A percentile compares a stretch with the other conserved stretches of the same genome.
phyloP scores from a whole-genome alignment of 164 flowering plant species.

The Annona squamosa region DNA sequence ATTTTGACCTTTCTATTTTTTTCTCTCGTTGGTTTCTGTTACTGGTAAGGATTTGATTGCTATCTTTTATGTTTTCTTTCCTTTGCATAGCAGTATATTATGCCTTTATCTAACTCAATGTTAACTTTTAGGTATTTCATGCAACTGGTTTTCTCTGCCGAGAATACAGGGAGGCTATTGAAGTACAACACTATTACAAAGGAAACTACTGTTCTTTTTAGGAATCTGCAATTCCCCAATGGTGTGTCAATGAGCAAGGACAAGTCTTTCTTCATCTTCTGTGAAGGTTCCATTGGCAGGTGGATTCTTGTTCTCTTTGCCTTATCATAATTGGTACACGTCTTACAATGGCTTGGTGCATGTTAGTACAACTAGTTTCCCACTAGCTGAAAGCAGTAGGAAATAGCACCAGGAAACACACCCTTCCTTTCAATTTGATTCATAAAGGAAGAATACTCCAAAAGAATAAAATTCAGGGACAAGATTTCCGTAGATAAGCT shows the following conservation, averaged over 20 bases:
- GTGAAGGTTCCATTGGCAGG: conserved; percentile 71
- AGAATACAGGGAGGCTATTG: conserved; percentile 67
- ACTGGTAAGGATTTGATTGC: background rate
- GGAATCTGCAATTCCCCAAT: conserved; percentile 68
- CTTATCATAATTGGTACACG: background rate
- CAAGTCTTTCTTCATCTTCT: conserved; percentile 58
- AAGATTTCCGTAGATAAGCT: too few species aligned
- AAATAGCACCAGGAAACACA: too few species aligned
- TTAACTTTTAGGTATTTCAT: conserved; percentile 57
- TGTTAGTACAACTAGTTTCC: too few species aligned
- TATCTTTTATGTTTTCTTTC: background rate
- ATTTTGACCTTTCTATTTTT: background rate
- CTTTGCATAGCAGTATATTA: background rate
- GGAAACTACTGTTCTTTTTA: conserved; percentile 60
- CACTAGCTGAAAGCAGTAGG: too few species aligned
- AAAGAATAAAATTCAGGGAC: too few species aligned
- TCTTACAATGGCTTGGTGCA: too few species aligned
- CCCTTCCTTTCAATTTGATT: too few species aligned
- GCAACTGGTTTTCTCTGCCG: conserved; percentile 77
- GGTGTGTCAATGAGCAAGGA: conserved; percentile 85
- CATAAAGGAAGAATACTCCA: too few species aligned
- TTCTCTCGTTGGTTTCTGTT: background rate
- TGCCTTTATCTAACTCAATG: background rate
- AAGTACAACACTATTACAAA: conserved; percentile 67
- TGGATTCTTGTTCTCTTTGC: background rate